Percentiles rank a stretch among this genome's conserved stretches.
These are phyloP conservation scores for Zopfia rhizophila DNA, from an alignment of 2,329 filamentous ascomycete genomes.

Conservation along the genomic window DNA sequence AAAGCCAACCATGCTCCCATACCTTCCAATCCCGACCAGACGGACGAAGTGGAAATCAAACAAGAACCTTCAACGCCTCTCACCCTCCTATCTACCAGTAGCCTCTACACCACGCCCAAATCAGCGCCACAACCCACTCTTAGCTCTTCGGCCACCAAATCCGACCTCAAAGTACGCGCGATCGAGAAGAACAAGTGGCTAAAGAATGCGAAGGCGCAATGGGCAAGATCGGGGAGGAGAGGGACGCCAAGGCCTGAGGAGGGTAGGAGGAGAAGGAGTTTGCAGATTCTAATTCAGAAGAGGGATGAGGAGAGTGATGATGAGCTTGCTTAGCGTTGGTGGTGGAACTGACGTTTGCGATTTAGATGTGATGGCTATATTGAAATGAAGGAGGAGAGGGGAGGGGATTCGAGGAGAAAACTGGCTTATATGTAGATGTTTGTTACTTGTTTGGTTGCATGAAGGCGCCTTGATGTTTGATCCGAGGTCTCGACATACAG, in stretches of 20 bases:
- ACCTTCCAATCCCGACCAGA: slow-evolving; percentile 1
- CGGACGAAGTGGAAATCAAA: slow-evolving; percentile 26
- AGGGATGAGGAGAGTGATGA: slow-evolving; percentile 35
- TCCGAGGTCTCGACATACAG: too few species aligned
- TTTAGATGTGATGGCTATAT: too few species aligned
- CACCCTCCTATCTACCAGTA: slow-evolving; percentile 22
- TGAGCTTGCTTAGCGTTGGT: slow-evolving; percentile 32
- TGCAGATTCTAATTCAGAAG: slow-evolving; percentile 19
- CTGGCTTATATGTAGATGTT: too few species aligned
- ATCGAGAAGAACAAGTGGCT: slow-evolving; percentile 27
- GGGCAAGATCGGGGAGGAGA: slow-evolving; percentile 26
- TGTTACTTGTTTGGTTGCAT: too few species aligned
- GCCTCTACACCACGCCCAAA: slow-evolving; percentile 26
- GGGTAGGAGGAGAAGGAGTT: slow-evolving; percentile 18
- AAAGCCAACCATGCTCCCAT: slow-evolving; percentile 4
- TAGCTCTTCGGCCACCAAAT: slow-evolving; percentile 9
- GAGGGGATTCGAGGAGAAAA: too few species aligned
- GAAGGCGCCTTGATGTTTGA: too few species aligned
- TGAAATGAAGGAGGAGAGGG: too few species aligned
- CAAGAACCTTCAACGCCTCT: slow-evolving; percentile 31
- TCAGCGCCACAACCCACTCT: slow-evolving; percentile 10
- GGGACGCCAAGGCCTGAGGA: slow-evolving; percentile 16
- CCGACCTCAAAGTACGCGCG: slow-evolving; percentile 17
- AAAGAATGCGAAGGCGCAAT: slow-evolving; percentile 26
- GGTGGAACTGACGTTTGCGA: too few species aligned